Base-by-base conservation (phyloP, 176 grass and related monocot species). In the Aegilops speltoides region DNA sequence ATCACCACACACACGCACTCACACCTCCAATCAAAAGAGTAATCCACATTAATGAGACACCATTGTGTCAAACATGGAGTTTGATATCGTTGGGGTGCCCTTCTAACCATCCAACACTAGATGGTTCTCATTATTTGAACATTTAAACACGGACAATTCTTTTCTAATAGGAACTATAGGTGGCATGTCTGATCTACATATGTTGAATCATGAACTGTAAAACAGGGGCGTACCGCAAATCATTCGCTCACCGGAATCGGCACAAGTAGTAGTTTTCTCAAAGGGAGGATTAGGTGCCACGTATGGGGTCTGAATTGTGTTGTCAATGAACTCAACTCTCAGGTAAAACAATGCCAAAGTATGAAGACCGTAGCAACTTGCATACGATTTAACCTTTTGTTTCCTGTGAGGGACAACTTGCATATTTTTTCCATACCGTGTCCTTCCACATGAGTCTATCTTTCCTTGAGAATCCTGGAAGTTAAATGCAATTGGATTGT, bases 381-480 rank as follows among this genome's bases (percentile, higher is more conserved):
- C 3, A 46, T 16, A 33, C 34, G 52, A 41, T 69, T 46, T 46
- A 46, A 25, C 23, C 0, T 24, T 73, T 72, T 15, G 37, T 46
- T 46, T 14, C 22, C 23, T 10, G 22, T 13, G 13, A 72, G 22
- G 37, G 69, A 24, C 33, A 46, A 74, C 40, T 26, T 17, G 41
- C 23, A 2, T 28, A 70, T 73, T 14, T 69, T 62, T 63, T 29
- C 78, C 25, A 83, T 88, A 77, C 26, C 43, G 33, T 88, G 17
- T 56, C 45, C 48, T 33, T 61, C 69, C 61, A 38, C 16, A n/a
- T n/a, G 38, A 62, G 4, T 22, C 7, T 72, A 29, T 24, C 24
- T 22, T 90, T 73, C 29, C 52, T 90, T 78, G 29, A 72, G 64
- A 86, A 72, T 83, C 88, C 73, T 77, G 88, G 46, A 68, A 50